Percentiles rank a stretch among this genome's conserved stretches.
Conservation (phyloP, 225 moss, liverwort and hornwort species). For the Polytrichum formosum region DNA sequence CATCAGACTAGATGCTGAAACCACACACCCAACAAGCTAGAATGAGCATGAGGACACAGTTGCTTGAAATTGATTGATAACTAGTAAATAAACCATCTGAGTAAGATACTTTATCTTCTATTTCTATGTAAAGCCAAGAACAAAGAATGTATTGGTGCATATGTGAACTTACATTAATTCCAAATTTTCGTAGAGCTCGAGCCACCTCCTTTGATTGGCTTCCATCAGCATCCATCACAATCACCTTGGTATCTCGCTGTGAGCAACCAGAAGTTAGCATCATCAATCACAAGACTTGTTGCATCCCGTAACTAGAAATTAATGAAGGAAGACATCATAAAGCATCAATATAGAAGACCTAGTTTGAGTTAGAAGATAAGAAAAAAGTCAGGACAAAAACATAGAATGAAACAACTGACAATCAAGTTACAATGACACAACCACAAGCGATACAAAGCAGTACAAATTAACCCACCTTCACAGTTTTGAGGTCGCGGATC, state of each 20-base stretch:
- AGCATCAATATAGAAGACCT: background rate
- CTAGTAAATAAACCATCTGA: too few species aligned
- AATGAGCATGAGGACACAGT: background rate
- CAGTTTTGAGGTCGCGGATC: constrained; percentile 72
- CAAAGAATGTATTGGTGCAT: too few species aligned
- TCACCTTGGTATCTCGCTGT: constrained; percentile 74
- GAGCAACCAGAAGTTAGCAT: constrained; percentile 17
- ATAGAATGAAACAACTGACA: too few species aligned
- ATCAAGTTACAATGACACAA: too few species aligned
- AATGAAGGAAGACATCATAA: background rate
- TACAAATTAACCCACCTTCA: constrained; percentile 44
- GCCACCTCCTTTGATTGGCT: constrained; percentile 77
- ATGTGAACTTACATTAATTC: constrained; percentile 51
- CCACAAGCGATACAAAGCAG: too few species aligned
- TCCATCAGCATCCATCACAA: constrained; percentile 86
- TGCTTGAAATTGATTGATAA: too few species aligned
- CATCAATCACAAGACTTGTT: constrained; percentile 1
- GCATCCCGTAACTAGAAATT: background rate
- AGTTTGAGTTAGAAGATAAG: too few species aligned
- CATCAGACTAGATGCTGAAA: background rate
- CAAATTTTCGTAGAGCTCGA: constrained; percentile 66
- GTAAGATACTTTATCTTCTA: too few species aligned
- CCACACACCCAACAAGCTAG: background rate
- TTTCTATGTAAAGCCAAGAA: too few species aligned
- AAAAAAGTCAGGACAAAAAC: too few species aligned